Conservation (phyloP, 116 monocot genomes). For the Zostera marina region DNA sequence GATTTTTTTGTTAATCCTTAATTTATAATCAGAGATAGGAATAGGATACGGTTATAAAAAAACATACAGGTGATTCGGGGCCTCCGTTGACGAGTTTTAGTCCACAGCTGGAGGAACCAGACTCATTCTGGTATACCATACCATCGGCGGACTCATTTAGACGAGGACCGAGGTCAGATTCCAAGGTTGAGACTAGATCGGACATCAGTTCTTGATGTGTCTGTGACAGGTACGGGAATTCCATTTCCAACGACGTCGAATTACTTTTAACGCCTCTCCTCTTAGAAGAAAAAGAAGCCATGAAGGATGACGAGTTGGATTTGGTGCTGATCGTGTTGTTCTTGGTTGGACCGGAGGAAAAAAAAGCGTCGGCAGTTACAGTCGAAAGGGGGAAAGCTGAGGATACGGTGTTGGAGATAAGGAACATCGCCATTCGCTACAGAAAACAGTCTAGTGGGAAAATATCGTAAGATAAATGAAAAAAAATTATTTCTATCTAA, state of each 20-base stretch:
- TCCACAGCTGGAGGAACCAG: constrained; percentile 33
- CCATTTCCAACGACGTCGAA: constrained; percentile 4
- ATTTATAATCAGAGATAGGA: not conserved
- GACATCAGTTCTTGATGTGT: constrained; percentile 38
- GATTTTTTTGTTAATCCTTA: not conserved
- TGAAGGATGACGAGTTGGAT: constrained; percentile 10
- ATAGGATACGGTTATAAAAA: too few relatives aligned
- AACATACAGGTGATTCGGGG: constrained; percentile 16
- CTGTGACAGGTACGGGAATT: constrained; percentile 43
- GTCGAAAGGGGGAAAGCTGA: not conserved
- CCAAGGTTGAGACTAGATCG: constrained; percentile 25
- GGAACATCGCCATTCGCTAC: not conserved
- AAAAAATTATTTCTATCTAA: too few relatives aligned
- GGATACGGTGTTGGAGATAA: not conserved
- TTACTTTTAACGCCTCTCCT: not conserved
- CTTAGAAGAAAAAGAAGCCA: not conserved
- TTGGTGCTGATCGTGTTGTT: not conserved
- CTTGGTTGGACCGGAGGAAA: constrained; percentile 8
- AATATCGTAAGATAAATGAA: too few relatives aligned
- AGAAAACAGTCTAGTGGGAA: too few relatives aligned
- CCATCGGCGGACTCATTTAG: constrained; percentile 30
- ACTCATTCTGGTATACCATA: constrained; percentile 26
- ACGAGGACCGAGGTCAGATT: constrained; percentile 37
- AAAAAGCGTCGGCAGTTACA: constrained; percentile 4
- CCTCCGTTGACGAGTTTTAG: constrained; percentile 37